phyloP scores from a whole-genome alignment of 176 grass and related monocot genomes.

The Oryza meyeriana region DNA sequence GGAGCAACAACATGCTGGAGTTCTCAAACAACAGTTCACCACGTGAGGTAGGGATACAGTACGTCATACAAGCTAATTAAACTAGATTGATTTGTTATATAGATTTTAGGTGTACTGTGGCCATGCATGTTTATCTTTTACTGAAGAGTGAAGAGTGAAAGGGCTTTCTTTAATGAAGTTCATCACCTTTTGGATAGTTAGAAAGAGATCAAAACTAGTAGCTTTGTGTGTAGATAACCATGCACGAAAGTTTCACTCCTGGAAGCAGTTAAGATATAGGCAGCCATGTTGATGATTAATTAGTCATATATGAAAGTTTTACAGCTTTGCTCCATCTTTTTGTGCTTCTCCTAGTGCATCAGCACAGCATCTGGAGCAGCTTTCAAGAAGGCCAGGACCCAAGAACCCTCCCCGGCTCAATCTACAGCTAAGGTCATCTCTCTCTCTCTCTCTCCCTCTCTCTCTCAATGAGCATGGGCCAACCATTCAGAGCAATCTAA shows the following conservation, averaged over 20 bases:
- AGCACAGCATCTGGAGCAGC: conserved; percentile 68
- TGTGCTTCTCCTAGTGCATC: conserved; percentile 47
- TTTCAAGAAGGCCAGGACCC: conserved; percentile 95
- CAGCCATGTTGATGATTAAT: not conserved
- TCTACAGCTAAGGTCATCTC: conserved; percentile 74
- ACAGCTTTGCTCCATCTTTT: conserved; percentile 36
- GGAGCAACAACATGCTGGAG: conserved; percentile 66
- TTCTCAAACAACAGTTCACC: conserved; percentile 68
- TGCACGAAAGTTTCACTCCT: not conserved
- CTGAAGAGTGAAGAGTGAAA: not conserved
- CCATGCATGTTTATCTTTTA: not conserved
- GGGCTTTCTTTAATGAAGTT: not conserved
- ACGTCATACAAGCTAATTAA: conserved; percentile 29
- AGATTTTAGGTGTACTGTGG: not conserved
- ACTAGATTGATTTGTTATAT: not conserved
- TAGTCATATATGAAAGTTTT: conserved; percentile 20
- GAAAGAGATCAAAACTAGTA: not conserved
- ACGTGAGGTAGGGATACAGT: conserved; percentile 46
- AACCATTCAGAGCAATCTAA: conserved; percentile 24
- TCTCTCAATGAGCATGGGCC: conserved; percentile 29
- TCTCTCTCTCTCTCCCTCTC: conserved; percentile 51
- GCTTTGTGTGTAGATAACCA: not conserved
- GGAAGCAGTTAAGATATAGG: not conserved
- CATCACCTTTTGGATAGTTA: not conserved
- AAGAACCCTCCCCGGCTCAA: conserved; percentile 63